Evolutionary conservation across 192 early-diverging fungal genomes (phyloP).

Genomic region (Allomyces macrogynus): DNA sequence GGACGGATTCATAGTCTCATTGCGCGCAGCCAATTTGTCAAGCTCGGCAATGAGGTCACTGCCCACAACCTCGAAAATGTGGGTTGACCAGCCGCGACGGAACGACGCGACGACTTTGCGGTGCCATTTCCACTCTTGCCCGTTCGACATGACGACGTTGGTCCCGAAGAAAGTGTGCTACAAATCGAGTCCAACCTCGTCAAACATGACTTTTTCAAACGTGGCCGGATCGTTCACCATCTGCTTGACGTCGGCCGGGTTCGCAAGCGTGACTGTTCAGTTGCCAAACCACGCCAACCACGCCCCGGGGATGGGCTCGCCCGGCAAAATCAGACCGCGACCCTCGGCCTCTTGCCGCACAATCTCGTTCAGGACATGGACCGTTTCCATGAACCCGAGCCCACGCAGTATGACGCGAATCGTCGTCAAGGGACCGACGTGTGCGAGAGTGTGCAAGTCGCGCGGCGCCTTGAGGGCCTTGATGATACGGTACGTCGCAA

Average conservation of each 20-base stretch:
- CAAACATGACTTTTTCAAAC: not conserved
- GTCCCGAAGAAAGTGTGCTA: not conserved
- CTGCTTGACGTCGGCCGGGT: constrained; percentile 5
- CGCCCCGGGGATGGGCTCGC: no score
- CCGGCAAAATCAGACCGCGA: no score
- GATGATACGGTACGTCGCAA: no score
- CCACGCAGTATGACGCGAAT: no score
- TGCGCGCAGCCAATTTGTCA: not conserved
- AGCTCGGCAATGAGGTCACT: constrained; percentile 15
- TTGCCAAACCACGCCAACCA: not conserved
- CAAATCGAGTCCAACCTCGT: not conserved
- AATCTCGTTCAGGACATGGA: no score
- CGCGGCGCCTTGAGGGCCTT: no score
- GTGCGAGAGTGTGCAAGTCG: no score
- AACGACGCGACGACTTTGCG: constrained; percentile 23
- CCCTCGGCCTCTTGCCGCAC: no score
- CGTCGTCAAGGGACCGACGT: no score
- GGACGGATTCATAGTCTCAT: not conserved
- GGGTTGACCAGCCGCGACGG: constrained; percentile 18
- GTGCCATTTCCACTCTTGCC: constrained; percentile 20
- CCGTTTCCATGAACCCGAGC: no score
- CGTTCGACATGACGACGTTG: constrained; percentile 17
- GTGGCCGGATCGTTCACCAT: not conserved
- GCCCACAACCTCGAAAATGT: not conserved
- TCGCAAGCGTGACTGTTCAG: not conserved